These are phyloP conservation scores for Trichoderma sp. DNA, from an alignment of 2,329 filamentous ascomycete species.

Conservation along the genomic window DNA sequence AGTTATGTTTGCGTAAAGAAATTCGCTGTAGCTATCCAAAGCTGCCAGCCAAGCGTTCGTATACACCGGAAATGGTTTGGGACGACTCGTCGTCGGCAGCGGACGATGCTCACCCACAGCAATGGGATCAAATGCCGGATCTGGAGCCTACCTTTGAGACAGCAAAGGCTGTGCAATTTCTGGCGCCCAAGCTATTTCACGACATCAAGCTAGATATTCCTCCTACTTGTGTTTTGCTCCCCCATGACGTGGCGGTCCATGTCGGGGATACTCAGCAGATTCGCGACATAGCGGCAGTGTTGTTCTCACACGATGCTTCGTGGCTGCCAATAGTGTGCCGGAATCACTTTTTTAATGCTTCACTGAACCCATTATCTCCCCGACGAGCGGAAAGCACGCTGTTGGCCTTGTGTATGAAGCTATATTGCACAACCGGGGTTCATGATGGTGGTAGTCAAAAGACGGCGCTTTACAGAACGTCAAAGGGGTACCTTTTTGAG, in stretches of 20 bases:
- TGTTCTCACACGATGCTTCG: neutral
- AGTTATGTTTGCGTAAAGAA: neutral
- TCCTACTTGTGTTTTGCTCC: neutral
- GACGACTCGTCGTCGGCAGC: neutral
- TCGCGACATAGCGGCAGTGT: neutral
- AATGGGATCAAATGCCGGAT: neutral
- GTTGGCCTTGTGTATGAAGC: neutral
- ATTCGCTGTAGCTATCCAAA: slow-evolving; percentile 1
- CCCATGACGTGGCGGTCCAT: neutral
- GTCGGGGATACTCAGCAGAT: neutral
- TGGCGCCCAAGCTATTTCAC: neutral
- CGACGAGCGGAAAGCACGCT: neutral
- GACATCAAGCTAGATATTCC: neutral
- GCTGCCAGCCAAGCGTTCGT: neutral
- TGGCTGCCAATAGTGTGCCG: slow-evolving; percentile 9
- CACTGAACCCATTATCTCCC: neutral
- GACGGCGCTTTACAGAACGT: neutral
- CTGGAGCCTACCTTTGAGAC: neutral
- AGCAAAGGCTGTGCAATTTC: neutral
- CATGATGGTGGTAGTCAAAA: neutral
- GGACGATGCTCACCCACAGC: neutral
- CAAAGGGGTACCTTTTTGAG: neutral
- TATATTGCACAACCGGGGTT: neutral
- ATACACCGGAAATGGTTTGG: slow-evolving; percentile 2
- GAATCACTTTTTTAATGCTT: neutral